Evolutionary conservation across 495 filamentous ascomycete species (phyloP).

Genomic region (Daldinia concentrica): DNA sequence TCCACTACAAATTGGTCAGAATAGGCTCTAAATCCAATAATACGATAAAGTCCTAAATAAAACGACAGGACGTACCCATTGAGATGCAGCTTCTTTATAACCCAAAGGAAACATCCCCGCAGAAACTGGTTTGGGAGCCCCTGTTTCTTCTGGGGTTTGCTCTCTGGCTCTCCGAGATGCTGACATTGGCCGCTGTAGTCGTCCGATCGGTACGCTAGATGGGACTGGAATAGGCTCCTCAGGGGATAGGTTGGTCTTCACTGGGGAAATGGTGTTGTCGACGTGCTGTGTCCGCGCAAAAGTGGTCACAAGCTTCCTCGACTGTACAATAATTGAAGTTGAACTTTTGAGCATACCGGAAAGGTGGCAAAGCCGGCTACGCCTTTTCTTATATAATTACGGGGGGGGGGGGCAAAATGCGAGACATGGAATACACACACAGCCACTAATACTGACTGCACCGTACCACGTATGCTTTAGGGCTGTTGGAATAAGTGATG

Average conservation of each 20-base stretch:
- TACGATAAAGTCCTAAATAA: background rate
- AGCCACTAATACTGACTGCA: background rate
- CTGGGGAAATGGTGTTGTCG: constrained; percentile 22
- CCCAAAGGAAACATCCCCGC: constrained; percentile 78
- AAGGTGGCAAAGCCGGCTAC: constrained; percentile 38
- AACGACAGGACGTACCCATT: constrained; percentile 76
- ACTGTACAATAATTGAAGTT: constrained; percentile 40
- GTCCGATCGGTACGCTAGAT: constrained; percentile 28
- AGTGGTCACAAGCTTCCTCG: constrained; percentile 45
- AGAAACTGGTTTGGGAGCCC: constrained; percentile 32
- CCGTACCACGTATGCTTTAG: too few relatives aligned
- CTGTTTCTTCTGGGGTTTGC: constrained; percentile 18
- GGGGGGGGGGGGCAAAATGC: constrained; percentile 33
- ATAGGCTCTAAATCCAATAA: background rate
- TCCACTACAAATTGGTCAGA: constrained; percentile 69
- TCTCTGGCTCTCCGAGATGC: constrained; percentile 26
- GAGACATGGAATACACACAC: constrained; percentile 28
- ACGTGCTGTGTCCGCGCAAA: constrained; percentile 39
- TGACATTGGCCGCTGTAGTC: constrained; percentile 25
- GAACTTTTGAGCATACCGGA: constrained; percentile 49
- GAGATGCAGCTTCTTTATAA: constrained; percentile 87
- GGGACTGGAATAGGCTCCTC: constrained; percentile 28
- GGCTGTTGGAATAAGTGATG: too few relatives aligned
- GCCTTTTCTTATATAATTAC: constrained; percentile 36
- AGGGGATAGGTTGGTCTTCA: constrained; percentile 22